These are phyloP conservation scores for Sophora flavescens DNA, from an alignment of 306 rosid species.

Conservation along the genomic window DNA sequence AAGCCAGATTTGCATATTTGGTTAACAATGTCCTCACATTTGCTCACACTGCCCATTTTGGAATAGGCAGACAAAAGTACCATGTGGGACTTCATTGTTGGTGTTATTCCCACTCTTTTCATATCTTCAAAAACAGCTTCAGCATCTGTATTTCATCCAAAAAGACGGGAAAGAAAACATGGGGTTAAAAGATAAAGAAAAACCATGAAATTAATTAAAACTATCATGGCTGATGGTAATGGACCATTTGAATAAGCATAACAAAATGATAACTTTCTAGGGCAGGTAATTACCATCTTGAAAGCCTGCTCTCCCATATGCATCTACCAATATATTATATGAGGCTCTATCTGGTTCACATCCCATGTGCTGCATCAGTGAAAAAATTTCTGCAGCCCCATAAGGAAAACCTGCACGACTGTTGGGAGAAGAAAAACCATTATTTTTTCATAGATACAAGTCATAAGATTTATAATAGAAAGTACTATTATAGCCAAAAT, in stretches of 20 bases:
- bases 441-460: background rate
- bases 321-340: conserved; percentile 93
- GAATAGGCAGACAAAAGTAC: conserved; percentile 87
- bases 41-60: conserved; percentile 66
- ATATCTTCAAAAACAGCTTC: conserved; percentile 77
- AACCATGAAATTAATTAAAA: background rate
- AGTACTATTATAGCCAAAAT: conserved; percentile 9
- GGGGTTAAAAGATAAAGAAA: background rate
- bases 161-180: background rate
- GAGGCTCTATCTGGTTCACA: conserved; percentile 99
- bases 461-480: background rate
- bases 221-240: background rate
- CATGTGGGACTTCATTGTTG: conserved; percentile 97
- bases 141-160: conserved; percentile 62
- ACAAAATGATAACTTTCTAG: conserved; percentile 6
- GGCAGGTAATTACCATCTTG: conserved; percentile 68
- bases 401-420: conserved; percentile 95
- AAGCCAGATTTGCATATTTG: conserved; percentile 78
- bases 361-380: conserved; percentile 96
- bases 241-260: conserved; percentile 1
- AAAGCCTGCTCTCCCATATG: conserved; percentile 93
- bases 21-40: conserved; percentile 80
- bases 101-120: conserved; percentile 83
- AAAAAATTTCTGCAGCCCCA: conserved; percentile 93
- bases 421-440: conserved; percentile 41